Evolutionary conservation across 2,329 filamentous ascomycete genomes (phyloP), one percentile per base, ranked within the genome.

Genomic region (Parastagonospora nodorum): DNA sequence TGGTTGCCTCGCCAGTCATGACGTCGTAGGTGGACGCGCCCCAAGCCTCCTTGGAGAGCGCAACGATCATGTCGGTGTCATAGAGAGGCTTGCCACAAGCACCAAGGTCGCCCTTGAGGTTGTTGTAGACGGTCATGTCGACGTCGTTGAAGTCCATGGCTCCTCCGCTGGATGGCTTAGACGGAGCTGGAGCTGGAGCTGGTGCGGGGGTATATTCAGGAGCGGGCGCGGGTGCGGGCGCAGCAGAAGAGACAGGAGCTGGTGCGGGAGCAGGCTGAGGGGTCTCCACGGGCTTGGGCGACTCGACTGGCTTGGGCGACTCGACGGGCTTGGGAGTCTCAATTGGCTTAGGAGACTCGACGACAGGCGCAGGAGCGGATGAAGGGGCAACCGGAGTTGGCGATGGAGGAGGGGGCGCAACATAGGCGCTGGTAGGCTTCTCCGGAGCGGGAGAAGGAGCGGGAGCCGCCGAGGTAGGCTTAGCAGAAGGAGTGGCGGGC

Each of bases 51-150:
- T 57, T 16, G 33, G 65, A 55, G n/a, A 74, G 60, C 24, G 72
- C 72, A 33, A 69, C 69, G 14, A 65, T 51, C 37, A 60, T 45
- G 41, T 62, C 58, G 32, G 44, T 50, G 53, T 72, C 61, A 27
- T 41, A 10, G 39, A 71, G 58, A 16, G 43, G 7, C 30, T 53
- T 49, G 38, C 72, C 71, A 60, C 72, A 74, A 46, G 68, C 64
- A 48, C 71, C 67, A 29, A 43, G 24, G 29, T 43, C 66, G 35
- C 66, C 68, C 2, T 37, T 48, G 3, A 36, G 14, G 58, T 61
- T 65, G 58, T 68, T 60, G 60, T 74, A 71, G 61, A 71, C 61
- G 54, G 71, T 74, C 33, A 72, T 60, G 54, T 71, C 67, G 24
- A 63, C 66, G 42, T 56, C 45, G 16, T 30, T n/a, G 60, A 51